Base-by-base conservation (phyloP, 805 yeast species). In the Blastobotrys terrestris region DNA sequence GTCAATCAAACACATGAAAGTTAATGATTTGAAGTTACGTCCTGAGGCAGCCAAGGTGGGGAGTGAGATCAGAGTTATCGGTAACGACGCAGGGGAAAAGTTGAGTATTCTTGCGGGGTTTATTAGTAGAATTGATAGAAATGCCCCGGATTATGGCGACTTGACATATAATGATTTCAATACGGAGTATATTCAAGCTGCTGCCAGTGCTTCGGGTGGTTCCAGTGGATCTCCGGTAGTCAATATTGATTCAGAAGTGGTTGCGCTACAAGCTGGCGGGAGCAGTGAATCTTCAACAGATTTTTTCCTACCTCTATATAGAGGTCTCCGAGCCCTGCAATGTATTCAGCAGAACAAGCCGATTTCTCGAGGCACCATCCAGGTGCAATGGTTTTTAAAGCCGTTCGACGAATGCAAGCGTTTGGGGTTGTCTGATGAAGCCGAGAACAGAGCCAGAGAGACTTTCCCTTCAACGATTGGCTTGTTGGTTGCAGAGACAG, bases 181-280 rank as follows among this genome's bases (percentile, higher is more conserved):
- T 67, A 89, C 96, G 1, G 96, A 87, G 67, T 90, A 90, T 69
- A 87, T 90, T 52, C 96, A 90, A 70, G 97, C 97, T 0, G 97
- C 97, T 5, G 97, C 97, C 0, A 80, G 90, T 55, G 96, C 97
- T 0, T 85, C 95, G 15, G 97, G 97, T 31, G 97, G 97, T 2
- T 89, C 96, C 2, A 84, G 94, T 48, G 97, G 97, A 6, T 88
- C 96, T 2, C 97, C 97, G 0, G 97, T 91, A n/a, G 95, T 91
- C 1, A 85, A 89, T 67, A 81, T 85, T 44, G 84, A 86, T 60
- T 97, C 97, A 2, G 69, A 81, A 63, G 96, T 92, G 0, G 87
- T 91, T 16, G 97, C 97, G 0, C 72, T 91, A 50, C 96, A 89
- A 69, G 97, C 97, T 1, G 97, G 97, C 63, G 97, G 97, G 2